These are phyloP conservation scores for Angomonas desouzai DNA, from an alignment of 208 protist genomes.

Conservation along the genomic window DNA sequence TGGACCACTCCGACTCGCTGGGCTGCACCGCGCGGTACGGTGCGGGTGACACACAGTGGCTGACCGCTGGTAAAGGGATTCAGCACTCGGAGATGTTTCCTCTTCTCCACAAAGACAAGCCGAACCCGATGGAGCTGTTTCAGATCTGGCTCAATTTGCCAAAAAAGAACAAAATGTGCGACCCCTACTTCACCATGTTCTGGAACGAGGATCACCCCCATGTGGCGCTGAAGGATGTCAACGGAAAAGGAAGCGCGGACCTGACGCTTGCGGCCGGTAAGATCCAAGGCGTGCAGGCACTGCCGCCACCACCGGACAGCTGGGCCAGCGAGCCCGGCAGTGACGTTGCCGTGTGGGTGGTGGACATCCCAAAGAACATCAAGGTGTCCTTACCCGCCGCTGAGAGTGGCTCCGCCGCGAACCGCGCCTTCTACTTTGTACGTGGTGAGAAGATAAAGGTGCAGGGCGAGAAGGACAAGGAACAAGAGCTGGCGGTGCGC, in stretches of 20 bases:
- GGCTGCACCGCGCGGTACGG: conserved; percentile 69
- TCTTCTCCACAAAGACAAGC: conserved; percentile 25
- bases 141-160: conserved; percentile 93
- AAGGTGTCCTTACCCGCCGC: conserved; percentile 32
- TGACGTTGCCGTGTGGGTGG: conserved; percentile 46
- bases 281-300: conserved; percentile 38
- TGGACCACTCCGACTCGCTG: conserved; percentile 75
- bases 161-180: conserved; percentile 60
- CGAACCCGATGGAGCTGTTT: conserved; percentile 36
- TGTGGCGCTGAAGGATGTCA: conserved; percentile 18
- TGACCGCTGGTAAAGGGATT: conserved; percentile 88
- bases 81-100: conserved; percentile 84
- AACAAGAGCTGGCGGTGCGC: conserved; percentile 16
- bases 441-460: conserved; percentile 16
- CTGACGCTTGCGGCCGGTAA: conserved; percentile 25
- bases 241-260: conserved; percentile 5
- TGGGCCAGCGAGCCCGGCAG: conserved; percentile 33
- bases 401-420: conserved; percentile 15
- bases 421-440: conserved; percentile 44
- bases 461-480: conserved; percentile 7
- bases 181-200: conserved; percentile 68
- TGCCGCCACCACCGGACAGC: conserved; percentile 48
- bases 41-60: conserved; percentile 88
- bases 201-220: conserved; percentile 38
- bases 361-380: conserved; percentile 25